Conservation (phyloP, 306 rosid species). For the Bauhinia variegata region DNA sequence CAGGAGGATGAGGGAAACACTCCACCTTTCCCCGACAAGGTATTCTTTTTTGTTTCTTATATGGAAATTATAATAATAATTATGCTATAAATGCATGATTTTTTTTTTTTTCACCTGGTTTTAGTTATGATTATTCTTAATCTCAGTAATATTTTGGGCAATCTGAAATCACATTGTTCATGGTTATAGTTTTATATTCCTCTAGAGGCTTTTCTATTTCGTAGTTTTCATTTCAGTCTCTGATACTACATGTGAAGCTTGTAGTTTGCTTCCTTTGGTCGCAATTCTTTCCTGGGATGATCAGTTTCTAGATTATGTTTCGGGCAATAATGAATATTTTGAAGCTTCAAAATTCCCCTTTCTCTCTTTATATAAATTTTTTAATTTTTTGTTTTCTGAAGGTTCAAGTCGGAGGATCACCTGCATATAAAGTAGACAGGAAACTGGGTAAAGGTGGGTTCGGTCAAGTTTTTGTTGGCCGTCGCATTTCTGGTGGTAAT, state of each 20-base stretch:
- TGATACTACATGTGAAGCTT: background rate
- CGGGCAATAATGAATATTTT: background rate
- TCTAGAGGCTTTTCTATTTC: background rate
- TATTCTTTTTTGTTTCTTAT: conserved; percentile 10
- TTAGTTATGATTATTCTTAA: no score
- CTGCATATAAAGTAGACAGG: conserved; percentile 62
- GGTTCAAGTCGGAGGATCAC: conserved; percentile 83
- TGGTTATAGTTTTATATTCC: background rate
- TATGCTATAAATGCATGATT: background rate
- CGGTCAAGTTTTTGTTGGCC: conserved; percentile 76
- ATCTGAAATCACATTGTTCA: background rate
- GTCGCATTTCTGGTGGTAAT: conserved; percentile 59
- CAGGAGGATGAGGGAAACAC: conserved; percentile 80
- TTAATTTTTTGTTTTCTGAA: conserved; percentile 26
- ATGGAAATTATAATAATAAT: no score
- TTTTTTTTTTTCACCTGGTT: no score
- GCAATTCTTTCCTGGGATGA: background rate
- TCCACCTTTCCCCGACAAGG: conserved; percentile 93
- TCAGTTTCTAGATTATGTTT: background rate
- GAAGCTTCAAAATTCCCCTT: background rate
- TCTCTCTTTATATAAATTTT: background rate
- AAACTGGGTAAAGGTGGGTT: conserved; percentile 74
- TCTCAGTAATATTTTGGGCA: no score
- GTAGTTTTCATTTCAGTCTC: background rate
- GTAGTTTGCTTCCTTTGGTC: background rate